Evolutionary conservation across 1,284 basidiomycete genomes (phyloP), one percentile per base, ranked within the genome.

Genomic region (Farysia itapuensis): DNA sequence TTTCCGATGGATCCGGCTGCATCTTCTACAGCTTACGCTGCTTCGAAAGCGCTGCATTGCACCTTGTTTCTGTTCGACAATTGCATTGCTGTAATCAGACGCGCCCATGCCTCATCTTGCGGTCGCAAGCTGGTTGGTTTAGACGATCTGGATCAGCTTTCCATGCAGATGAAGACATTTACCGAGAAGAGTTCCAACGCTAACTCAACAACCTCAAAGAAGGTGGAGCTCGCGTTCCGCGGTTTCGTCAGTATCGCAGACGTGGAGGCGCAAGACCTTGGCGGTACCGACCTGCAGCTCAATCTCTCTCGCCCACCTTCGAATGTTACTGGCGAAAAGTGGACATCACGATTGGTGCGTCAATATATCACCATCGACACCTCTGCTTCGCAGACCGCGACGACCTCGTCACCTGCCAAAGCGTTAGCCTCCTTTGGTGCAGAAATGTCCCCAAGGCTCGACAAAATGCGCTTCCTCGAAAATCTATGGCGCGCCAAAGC

Each of bases 21-120:
- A 38, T 35, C 38, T 22, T 26, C 37, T 8, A 32, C 49, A 18
- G 39, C 53, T 21, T 48, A 45, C 18, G 45, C 47, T 4, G 47
- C 44, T 25, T 34, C 43, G 33, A 58, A 56, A 15, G 45, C 64
- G 11, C 81, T 97, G 9, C 88, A 90, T 67, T 93, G 89, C 77
- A 90, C 88, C 1, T 80, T 99, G 25, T 89, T 98, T 77, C 81
- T 99, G 30, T 98, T 99, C 71, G 89, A 94, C 67, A 95, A 98
- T 79, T 90, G 90, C 70, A 80, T 99, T 22, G 83, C 96, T 72
- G 85, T 99, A 51, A 87, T 86, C 40, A 97, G 97, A 79, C 84
- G 95, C 22, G 86, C 88, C 2, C 81, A 83, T 7, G 83, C 83
- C 32, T 82, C 84, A 4, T 86, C 86, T 68, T 83, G 85, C 31